phyloP scores from a whole-genome alignment of 352 stramenopile species.

The Peronospora farinosa region DNA sequence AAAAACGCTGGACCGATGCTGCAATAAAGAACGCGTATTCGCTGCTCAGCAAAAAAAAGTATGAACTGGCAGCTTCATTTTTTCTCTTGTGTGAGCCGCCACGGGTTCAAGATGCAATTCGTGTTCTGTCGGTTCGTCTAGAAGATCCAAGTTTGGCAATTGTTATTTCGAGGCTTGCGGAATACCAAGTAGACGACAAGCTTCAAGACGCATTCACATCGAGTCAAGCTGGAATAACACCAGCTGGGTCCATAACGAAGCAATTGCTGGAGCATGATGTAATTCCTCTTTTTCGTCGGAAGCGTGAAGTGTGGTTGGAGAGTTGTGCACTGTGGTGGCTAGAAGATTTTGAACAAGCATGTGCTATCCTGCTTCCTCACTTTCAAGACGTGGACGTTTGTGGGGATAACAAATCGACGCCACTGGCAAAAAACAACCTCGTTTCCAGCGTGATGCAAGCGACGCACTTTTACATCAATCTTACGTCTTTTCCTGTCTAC shows the following conservation, averaged over 20 bases:
- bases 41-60: slow-evolving; percentile 90
- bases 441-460: slow-evolving; percentile 39
- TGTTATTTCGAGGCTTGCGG: slow-evolving; percentile 83
- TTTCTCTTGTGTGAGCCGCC: slow-evolving; percentile 91
- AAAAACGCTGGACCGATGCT: slow-evolving; percentile 77
- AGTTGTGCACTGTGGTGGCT: slow-evolving; percentile 80
- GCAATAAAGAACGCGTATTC: slow-evolving; percentile 94
- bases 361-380: slow-evolving; percentile 52
- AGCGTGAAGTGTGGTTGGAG: slow-evolving; percentile 66
- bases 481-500: slow-evolving; percentile 80
- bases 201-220: slow-evolving; percentile 56
- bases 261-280: slow-evolving; percentile 61
- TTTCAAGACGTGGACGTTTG: slow-evolving; percentile 59
- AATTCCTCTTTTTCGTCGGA: slow-evolving; percentile 53
- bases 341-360: slow-evolving; percentile 80
- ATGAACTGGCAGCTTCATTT: slow-evolving; percentile 84
- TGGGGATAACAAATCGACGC: slow-evolving; percentile 8
- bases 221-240: slow-evolving; percentile 53
- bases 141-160: slow-evolving; percentile 87
- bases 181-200: slow-evolving; percentile 51
- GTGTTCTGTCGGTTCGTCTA: slow-evolving; percentile 83
- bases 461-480: slow-evolving; percentile 73
- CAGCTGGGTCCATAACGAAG: slow-evolving; percentile 42
- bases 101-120: slow-evolving; percentile 88
- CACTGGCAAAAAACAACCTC: slow-evolving; percentile 20